Evolutionary conservation across 805 yeast species (phyloP), one percentile per base, ranked within the genome.

Genomic region (Wickerhamomyces kurtzmanii): DNA sequence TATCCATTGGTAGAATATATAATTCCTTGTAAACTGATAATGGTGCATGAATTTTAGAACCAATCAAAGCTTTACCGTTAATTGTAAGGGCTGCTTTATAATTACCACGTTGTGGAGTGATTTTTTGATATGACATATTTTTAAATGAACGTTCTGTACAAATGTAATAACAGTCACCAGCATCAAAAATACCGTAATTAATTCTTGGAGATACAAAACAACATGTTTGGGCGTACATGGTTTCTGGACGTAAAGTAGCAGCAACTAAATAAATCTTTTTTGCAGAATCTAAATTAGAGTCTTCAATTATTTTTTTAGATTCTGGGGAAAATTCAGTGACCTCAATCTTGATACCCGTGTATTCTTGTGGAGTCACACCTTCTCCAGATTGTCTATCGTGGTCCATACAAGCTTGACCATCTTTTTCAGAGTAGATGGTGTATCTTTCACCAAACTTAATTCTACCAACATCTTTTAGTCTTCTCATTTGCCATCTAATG

Each of bases 401-500:
- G 59, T 91, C 98, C 89, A 91, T 87, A 68, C 98, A 91, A 22
- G 98, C 93, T 67, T 91, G 98, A 40, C 96, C 96, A 59, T 91
- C 98, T 62, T 83, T 89, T 53, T 86, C 94, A 23, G 97, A 87
- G 62, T 84, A 91, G 48, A 91, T 84, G 42, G 98, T 91, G 67
- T 86, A 84, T 63, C 98, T 79, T 65, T 89, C 94, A 57, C 98
- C 98, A 45, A 91, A 91, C 65, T 89, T 91, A 62, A 91, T 86
- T 62, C 85, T 89, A 39, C 89, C 94, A 33, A 68, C 60, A 26
- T 73, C 86, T 63, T 75, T 83, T 55, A 91, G 74, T 51, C 78
- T 67, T 59, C 78, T 84, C 75, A 91, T 83, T 59, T 86, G 95
- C 98, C 98, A 91, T 65, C 89, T 75, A 32, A 89, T 77, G 51